Evolutionary conservation across 1,284 basidiomycete genomes (phyloP), one percentile per base, ranked within the genome.

Genomic region (Cystobasidiaceae sp.): DNA sequence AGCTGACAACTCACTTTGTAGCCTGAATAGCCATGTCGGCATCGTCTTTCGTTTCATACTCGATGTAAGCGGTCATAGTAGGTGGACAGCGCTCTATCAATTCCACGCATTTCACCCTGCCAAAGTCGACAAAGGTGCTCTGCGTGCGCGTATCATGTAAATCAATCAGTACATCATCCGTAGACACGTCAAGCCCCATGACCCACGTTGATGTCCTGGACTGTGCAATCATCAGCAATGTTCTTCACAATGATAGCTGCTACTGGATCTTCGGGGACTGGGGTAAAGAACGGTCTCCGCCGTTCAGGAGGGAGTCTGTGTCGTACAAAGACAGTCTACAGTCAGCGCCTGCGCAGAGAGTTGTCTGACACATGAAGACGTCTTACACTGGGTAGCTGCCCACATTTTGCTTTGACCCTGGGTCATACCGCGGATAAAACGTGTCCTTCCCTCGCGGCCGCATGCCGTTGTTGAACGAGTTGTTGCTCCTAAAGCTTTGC

Each of bases 261-360:
- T 17, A 43, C 49, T n/a, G 60, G 48, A 54, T 62, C 50, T 45
- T 62, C 60, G 8, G 60, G 60, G 9, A 62, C 39, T 2, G 60
- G 60, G 2, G 60, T 62, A n/a, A 62, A 62, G 46, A 49, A 62
- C 6, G 60, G 60, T 52, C 48, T 52, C 49, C 48, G 60, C 25
- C 50, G n/a, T 9, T 62, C 60, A 15, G 34, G 7, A 2, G 60
- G 60, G 11, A 62, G 39, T 2, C 60, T 62, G 60, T 6, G 13
- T 4, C 6, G n/a, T 15, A 48, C 25, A 13, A 13, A 48, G 21
- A 9, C 45, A 48, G 9, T 8, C 8, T 13, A 48, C 45, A 17
- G 13, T 48, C 45, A 48, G 45, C 8, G 11, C 11, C 8, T 15
- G 21, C 45, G 21, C 11, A 48, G 13, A 11, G 28, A 33, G 5